A percentile compares a stretch with the other conserved stretches of the same genome.
These are phyloP conservation scores for Aristolochia californica DNA, from an alignment of 164 flowering plant species.

Conservation along the genomic window DNA sequence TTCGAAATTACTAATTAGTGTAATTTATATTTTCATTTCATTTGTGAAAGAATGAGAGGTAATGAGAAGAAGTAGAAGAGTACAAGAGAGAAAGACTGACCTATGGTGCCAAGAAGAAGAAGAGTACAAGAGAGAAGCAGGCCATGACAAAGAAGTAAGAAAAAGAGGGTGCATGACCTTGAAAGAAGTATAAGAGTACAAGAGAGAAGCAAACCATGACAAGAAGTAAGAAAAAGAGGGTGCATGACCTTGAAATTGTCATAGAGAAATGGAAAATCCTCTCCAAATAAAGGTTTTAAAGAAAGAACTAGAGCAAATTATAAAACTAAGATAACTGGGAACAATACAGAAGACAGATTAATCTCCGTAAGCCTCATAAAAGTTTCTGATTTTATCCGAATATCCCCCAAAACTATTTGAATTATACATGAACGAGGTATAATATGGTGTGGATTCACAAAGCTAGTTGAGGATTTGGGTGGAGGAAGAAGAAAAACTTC, in stretches of 20 bases:
- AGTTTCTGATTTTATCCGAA: constrained; percentile 56
- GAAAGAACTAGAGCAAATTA: constrained; percentile 62
- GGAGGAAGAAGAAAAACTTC: constrained; percentile 48
- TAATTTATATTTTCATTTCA: no score
- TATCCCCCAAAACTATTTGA: constrained; percentile 76
- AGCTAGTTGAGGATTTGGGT: constrained; percentile 60
- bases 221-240: constrained; percentile 51
- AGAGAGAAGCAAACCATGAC: constrained; percentile 58
- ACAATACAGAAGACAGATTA: constrained; percentile 54
- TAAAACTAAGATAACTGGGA: constrained; percentile 40
- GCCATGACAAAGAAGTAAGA: constrained; percentile 62
- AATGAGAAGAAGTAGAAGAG: no score
- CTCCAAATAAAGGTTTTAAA: constrained; percentile 60
- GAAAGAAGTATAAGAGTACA: no score
- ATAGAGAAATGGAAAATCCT: constrained; percentile 58
- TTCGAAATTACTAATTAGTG: no score
- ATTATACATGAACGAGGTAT: constrained; percentile 48
- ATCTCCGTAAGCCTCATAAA: constrained; percentile 66
- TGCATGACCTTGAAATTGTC: constrained; percentile 63
- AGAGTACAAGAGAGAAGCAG: no score
- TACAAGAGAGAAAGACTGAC: no score
- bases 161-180: constrained; percentile 60
- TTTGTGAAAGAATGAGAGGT: no score
- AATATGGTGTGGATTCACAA: constrained; percentile 81
- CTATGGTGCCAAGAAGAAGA: no score